phyloP scores from a whole-genome alignment of 768 basidiomycete genomes.

The Atractiella rhizophila region DNA sequence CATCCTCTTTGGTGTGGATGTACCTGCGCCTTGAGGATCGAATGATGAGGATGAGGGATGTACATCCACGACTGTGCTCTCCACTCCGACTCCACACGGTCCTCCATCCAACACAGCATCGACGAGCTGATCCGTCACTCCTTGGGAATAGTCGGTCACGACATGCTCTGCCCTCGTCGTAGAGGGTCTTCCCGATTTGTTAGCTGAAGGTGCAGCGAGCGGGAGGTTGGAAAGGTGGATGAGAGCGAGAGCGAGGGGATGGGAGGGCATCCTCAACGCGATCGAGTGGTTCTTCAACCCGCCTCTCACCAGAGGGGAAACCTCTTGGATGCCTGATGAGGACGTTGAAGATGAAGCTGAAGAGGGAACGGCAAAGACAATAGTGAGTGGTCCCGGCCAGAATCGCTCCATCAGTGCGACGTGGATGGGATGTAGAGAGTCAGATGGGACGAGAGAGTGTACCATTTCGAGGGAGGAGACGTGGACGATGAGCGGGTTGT shows the following conservation, averaged over 20 bases:
- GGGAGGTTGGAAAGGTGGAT: conserved; percentile 50
- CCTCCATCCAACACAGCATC: conserved; percentile 76
- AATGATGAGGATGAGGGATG: conserved; percentile 22
- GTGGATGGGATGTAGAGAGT: conserved; percentile 32
- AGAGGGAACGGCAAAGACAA: conserved; percentile 43
- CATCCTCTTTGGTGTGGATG: conserved; percentile 29
- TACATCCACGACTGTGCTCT: conserved; percentile 87
- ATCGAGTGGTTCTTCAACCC: conserved; percentile 40
- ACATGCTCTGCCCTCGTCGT: conserved; percentile 80
- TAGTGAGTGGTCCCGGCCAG: conserved; percentile 85
- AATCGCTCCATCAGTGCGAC: conserved; percentile 48
- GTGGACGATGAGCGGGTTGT: conserved; percentile 95
- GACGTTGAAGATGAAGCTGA: conserved; percentile 6
- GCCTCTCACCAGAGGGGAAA: conserved; percentile 58
- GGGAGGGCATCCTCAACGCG: conserved; percentile 79
- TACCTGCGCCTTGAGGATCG: not conserved
- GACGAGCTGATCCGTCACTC: conserved; percentile 27
- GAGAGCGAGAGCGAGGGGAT: conserved; percentile 70
- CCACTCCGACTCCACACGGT: conserved; percentile 61
- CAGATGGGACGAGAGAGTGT: conserved; percentile 38
- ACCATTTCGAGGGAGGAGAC: conserved; percentile 71
- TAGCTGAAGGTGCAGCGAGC: conserved; percentile 82
- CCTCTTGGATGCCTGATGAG: conserved; percentile 21
- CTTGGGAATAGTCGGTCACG: conserved; percentile 43
- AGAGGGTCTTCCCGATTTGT: conserved; percentile 77